Conservation (phyloP, 2,329 filamentous ascomycete species). For the Arthrobotrys conoides region DNA sequence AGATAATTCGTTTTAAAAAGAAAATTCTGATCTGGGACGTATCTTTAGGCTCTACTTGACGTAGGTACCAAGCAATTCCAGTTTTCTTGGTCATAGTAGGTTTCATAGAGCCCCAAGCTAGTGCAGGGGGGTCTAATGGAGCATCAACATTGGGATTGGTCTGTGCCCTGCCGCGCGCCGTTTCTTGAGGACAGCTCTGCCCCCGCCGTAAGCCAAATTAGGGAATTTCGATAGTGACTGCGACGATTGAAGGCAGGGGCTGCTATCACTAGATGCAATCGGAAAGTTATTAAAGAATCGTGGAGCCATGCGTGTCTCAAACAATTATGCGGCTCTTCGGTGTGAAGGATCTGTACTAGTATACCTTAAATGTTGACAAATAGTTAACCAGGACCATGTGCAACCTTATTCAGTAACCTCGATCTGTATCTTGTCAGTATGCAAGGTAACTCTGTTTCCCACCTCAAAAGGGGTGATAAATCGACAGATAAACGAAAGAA, state of each 20-base stretch:
- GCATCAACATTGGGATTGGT: slow-evolving; percentile 39
- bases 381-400: slow-evolving; percentile 44
- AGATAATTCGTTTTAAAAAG: slow-evolving; percentile 49
- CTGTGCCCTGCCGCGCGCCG: slow-evolving; percentile 41
- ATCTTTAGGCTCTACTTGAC: slow-evolving; percentile 56
- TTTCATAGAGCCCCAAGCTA: slow-evolving; percentile 30
- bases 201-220: slow-evolving; percentile 34
- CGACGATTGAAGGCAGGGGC: slow-evolving; percentile 44
- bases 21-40: slow-evolving; percentile 8
- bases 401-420: slow-evolving; percentile 52
- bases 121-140: slow-evolving; percentile 17
- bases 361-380: slow-evolving; percentile 59
- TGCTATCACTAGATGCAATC: slow-evolving; percentile 41
- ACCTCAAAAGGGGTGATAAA: slow-evolving; percentile 29
- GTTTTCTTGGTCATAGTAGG: slow-evolving; percentile 27
- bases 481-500: slow-evolving; percentile 41
- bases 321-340: slow-evolving; percentile 55
- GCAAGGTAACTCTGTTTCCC: slow-evolving; percentile 28
- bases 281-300: slow-evolving; percentile 18
- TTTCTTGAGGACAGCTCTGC: slow-evolving; percentile 46
- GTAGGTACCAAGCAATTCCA: slow-evolving; percentile 34
- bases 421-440: slow-evolving; percentile 19
- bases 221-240: slow-evolving; percentile 58
- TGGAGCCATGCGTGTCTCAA: slow-evolving; percentile 29
- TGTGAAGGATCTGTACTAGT: slow-evolving; percentile 55